phyloP scores from a whole-genome alignment of 2,329 filamentous ascomycete species.

The Pseudomassariella vexata region DNA sequence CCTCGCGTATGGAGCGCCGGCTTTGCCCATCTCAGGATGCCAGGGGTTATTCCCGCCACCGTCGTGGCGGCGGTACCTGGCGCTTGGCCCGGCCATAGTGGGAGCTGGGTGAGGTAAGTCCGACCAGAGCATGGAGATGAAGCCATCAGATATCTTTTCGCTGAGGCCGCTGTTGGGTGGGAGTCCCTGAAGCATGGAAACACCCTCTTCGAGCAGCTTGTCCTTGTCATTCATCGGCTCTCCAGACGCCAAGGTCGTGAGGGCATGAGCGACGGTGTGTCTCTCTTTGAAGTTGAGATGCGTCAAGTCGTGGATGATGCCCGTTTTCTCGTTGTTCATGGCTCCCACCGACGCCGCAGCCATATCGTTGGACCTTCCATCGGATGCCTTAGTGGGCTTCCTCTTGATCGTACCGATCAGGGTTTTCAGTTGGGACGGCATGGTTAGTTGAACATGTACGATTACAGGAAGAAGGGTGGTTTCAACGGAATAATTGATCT shows the following conservation, averaged over 20 bases:
- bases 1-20: constrained; percentile 38
- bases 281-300: constrained; percentile 32
- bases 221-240: constrained; percentile 41
- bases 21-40: constrained; percentile 45
- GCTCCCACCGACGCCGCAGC: constrained; percentile 19
- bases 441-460: neutral
- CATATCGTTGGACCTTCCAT: constrained; percentile 35
- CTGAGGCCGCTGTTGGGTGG: constrained; percentile 43
- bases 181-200: constrained; percentile 44
- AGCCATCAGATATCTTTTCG: constrained; percentile 39
- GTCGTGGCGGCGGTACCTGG: constrained; percentile 36
- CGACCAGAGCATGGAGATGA: constrained; percentile 47
- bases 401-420: constrained; percentile 37
- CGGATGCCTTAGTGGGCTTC: constrained; percentile 39
- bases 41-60: constrained; percentile 41
- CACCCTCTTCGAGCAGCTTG: constrained; percentile 42
- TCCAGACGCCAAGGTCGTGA: constrained; percentile 36
- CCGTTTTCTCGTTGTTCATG: constrained; percentile 28
- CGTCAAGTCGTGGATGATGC: constrained; percentile 30
- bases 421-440: constrained; percentile 11
- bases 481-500: too few relatives aligned
- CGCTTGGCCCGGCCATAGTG: constrained; percentile 37
- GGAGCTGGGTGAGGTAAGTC: constrained; percentile 45
- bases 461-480: too few relatives aligned
- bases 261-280: constrained; percentile 30